These are phyloP conservation scores for Phytopythium litorale DNA, from an alignment of 352 stramenopile species.

Conservation along the genomic window DNA sequence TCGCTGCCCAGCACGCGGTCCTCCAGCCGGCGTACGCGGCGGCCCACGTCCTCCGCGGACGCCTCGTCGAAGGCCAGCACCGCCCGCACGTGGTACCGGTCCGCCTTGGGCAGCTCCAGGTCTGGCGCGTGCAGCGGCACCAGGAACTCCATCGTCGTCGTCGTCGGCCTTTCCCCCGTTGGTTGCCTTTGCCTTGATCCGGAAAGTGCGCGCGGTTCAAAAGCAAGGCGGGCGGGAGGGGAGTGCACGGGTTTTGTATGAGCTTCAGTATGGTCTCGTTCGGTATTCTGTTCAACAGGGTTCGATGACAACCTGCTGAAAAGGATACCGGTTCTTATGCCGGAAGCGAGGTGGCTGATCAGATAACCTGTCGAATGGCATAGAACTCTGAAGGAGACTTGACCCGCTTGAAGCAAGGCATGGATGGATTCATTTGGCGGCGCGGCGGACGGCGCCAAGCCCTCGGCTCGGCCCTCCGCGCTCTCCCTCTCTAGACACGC, in stretches of 20 bases:
- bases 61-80: slow-evolving; percentile 56
- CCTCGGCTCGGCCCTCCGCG: background rate
- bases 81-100: slow-evolving; percentile 61
- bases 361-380: too few relatives aligned
- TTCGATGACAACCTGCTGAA: background rate
- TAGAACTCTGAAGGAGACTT: too few relatives aligned
- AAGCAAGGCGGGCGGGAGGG: background rate
- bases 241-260: background rate
- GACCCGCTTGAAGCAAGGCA: background rate
- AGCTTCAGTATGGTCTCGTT: background rate
- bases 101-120: slow-evolving; percentile 65
- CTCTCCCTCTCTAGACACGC: slow-evolving; percentile 3
- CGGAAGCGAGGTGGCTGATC: background rate
- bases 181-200: too few relatives aligned
- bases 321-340: background rate
- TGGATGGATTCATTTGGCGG: background rate
- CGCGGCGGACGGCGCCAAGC: background rate
- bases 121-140: slow-evolving; percentile 74
- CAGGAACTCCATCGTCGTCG: slow-evolving; percentile 60
- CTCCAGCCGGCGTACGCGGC: slow-evolving; percentile 44
- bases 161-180: too few relatives aligned
- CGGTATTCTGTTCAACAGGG: background rate
- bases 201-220: background rate
- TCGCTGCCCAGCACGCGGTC: slow-evolving; percentile 54
- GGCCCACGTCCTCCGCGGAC: slow-evolving; percentile 36